Evolutionary conservation across 1,139 yeast genomes (phyloP).

Genomic region (Blastobotrys illinoisensis): DNA sequence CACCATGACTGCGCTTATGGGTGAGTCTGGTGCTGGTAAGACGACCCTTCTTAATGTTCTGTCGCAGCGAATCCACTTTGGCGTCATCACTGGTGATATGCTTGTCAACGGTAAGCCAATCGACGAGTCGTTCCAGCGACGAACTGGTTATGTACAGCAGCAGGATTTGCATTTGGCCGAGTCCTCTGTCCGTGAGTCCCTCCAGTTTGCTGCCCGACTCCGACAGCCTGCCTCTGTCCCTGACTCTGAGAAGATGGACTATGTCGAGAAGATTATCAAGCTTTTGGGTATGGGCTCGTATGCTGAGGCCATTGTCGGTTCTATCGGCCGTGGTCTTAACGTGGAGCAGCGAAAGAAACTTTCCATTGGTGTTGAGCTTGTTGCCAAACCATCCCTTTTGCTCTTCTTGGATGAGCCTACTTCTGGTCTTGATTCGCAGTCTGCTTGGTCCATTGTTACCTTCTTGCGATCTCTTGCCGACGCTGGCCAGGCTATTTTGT

Average conservation of each 20-base stretch:
- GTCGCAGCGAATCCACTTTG: constrained; percentile 54
- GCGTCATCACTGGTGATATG: constrained; percentile 60
- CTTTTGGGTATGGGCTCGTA: constrained; percentile 54
- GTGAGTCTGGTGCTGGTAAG: constrained; percentile 68
- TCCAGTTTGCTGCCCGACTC: constrained; percentile 54
- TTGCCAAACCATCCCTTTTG: constrained; percentile 49
- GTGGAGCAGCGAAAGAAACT: constrained; percentile 63
- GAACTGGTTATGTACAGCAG: constrained; percentile 63
- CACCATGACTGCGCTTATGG: constrained; percentile 58
- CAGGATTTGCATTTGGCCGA: constrained; percentile 57
- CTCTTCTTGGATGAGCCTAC: constrained; percentile 55
- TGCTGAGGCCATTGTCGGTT: constrained; percentile 61
- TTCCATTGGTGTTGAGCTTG: constrained; percentile 60
- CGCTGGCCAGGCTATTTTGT: constrained; percentile 52
- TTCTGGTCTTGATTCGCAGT: constrained; percentile 55
- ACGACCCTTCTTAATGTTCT: constrained; percentile 56
- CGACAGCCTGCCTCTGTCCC: constrained; percentile 50
- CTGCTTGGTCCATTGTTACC: constrained; percentile 53
- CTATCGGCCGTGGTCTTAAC: constrained; percentile 53
- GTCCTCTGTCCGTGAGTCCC: constrained; percentile 56
- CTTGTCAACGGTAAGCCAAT: constrained; percentile 52
- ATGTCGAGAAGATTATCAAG: constrained; percentile 53
- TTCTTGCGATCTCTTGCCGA: constrained; percentile 47
- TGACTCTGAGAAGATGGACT: constrained; percentile 46
- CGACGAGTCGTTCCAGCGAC: constrained; percentile 50